These are phyloP conservation scores for Colletotrichum cereale DNA, from an alignment of 2,329 filamentous ascomycete species.

Conservation along the genomic window DNA sequence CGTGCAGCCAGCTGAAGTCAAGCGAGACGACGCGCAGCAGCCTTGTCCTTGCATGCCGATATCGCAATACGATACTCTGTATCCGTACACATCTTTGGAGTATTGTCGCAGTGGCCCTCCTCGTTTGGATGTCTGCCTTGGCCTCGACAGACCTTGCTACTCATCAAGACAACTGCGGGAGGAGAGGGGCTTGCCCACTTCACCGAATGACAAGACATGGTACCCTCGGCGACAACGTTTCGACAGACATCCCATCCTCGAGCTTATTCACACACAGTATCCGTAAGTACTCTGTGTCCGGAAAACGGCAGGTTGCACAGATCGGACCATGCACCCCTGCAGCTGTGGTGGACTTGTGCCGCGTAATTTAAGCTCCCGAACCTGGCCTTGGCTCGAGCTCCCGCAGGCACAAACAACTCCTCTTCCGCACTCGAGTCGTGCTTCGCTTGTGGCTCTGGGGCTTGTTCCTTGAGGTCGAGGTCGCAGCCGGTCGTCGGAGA, in stretches of 20 bases:
- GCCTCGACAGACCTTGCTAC: background rate
- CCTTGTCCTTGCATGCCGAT: background rate
- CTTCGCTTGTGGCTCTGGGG: background rate
- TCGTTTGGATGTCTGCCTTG: background rate
- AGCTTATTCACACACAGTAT: background rate
- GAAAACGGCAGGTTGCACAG: background rate
- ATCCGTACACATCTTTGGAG: background rate
- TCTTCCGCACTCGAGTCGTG: background rate
- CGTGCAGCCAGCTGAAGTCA: conserved; percentile 6
- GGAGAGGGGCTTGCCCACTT: too few relatives aligned
- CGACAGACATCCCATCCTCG: background rate
- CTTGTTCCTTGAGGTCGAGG: background rate
- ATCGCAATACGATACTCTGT: background rate
- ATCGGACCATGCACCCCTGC: background rate
- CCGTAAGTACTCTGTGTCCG: too few relatives aligned
- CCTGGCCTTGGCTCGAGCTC: background rate
- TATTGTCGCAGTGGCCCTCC: background rate
- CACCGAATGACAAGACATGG: background rate
- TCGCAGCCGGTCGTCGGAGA: background rate
- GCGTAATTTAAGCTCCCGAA: background rate
- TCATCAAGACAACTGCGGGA: background rate
- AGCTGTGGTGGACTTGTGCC: background rate
- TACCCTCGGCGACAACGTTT: background rate
- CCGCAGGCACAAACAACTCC: background rate
- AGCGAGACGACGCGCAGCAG: background rate